phyloP scores from a whole-genome alignment of 495 filamentous ascomycete species.

The Podospora pseudoanserina region DNA sequence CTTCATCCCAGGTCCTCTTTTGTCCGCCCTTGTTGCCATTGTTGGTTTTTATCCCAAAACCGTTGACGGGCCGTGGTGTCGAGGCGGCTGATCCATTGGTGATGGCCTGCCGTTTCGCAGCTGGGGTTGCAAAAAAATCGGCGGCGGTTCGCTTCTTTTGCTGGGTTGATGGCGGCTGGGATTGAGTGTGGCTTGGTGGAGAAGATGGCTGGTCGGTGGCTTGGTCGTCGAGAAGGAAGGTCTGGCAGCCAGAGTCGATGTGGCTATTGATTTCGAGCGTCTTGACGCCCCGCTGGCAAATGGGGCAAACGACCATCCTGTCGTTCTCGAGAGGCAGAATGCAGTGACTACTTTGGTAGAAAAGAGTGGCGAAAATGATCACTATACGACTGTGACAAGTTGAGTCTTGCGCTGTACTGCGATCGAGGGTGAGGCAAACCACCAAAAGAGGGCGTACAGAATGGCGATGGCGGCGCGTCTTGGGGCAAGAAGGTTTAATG shows the following conservation, averaged over 20 bases:
- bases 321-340: background rate
- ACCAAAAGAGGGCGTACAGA: too few relatives aligned
- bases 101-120: slow-evolving; percentile 51
- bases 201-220: slow-evolving; percentile 12
- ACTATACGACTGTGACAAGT: too few relatives aligned
- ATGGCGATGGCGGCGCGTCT: background rate
- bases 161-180: slow-evolving; percentile 10
- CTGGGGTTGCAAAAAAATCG: slow-evolving; percentile 74
- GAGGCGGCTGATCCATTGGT: slow-evolving; percentile 17
- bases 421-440: background rate
- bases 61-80: slow-evolving; percentile 27
- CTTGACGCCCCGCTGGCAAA: slow-evolving; percentile 74
- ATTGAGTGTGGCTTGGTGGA: slow-evolving; percentile 25
- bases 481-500: slow-evolving; percentile 5
- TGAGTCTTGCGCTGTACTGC: background rate
- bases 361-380: background rate
- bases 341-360: too few relatives aligned
- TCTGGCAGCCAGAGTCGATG: slow-evolving; percentile 78
- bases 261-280: slow-evolving; percentile 81
- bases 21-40: slow-evolving; percentile 25
- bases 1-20: slow-evolving; percentile 42
- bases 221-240: slow-evolving; percentile 40
- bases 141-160: slow-evolving; percentile 57
- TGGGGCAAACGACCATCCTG: slow-evolving; percentile 70
- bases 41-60: slow-evolving; percentile 11